Conservation (phyloP, 352 stramenopile genomes). For the Phytopythium vexans region DNA sequence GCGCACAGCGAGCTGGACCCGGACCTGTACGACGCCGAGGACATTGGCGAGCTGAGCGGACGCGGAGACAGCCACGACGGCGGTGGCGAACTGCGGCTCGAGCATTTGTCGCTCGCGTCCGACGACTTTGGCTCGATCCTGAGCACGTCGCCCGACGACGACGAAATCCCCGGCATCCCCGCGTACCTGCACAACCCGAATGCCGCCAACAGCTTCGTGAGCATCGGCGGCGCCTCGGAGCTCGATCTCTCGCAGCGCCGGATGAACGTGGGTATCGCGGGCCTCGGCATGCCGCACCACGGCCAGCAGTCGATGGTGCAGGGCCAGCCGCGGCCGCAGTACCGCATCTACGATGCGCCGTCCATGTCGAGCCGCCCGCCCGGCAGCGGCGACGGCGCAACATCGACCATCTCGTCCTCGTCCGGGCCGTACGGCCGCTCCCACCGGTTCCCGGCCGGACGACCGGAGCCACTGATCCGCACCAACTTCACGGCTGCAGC, state of each 20-base stretch:
- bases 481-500: conserved; percentile 39
- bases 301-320: conserved; percentile 20
- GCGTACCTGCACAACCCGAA: conserved; percentile 10
- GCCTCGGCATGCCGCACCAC: too few relatives aligned
- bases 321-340: conserved; percentile 18
- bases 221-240: conserved; percentile 19
- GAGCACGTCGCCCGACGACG: conserved; percentile 7
- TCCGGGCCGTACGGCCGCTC: conserved; percentile 9
- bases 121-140: conserved; percentile 26
- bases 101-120: conserved; percentile 24
- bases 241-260: conserved; percentile 8
- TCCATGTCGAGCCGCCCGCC: conserved; percentile 11
- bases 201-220: conserved; percentile 27
- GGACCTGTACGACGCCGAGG: conserved; percentile 59
- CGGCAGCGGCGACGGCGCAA: not conserved
- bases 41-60: conserved; percentile 10
- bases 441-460: conserved; percentile 12
- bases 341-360: conserved; percentile 15
- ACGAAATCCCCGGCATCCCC: conserved; percentile 8
- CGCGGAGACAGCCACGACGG: too few relatives aligned
- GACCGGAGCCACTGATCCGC: conserved; percentile 28
- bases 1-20: conserved; percentile 55
- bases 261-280: too few relatives aligned
- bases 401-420: conserved; percentile 10
- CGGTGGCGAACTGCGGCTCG: conserved; percentile 10